Percentiles rank a stretch among this genome's conserved stretches.
Conservation (phyloP, 441 rosid genomes). For the Erodium texanum region DNA sequence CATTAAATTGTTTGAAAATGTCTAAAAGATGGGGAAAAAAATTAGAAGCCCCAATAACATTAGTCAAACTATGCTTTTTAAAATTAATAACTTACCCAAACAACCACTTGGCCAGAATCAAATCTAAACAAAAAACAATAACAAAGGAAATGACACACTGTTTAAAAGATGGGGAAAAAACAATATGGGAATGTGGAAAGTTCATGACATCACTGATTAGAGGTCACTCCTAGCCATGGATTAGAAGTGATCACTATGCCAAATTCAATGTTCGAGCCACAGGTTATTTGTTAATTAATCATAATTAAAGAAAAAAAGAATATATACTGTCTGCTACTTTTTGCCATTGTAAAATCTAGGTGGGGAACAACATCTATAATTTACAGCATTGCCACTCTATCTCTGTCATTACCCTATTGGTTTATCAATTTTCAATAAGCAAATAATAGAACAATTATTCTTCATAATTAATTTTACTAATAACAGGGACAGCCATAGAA, state of each 20-base stretch:
- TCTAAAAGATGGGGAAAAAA: too few species aligned
- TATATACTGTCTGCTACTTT: constrained; percentile 8
- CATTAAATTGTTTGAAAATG: background rate
- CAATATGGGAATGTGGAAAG: constrained; percentile 5
- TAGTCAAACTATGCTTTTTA: too few species aligned
- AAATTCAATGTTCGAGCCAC: constrained; percentile 9
- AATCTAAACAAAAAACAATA: constrained; percentile 11
- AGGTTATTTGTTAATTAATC: constrained; percentile 5
- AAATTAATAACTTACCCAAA: background rate
- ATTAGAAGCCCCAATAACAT: background rate
- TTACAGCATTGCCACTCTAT: background rate
- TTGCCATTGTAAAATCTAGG: constrained; percentile 1
- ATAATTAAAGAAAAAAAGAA: constrained; percentile 1
- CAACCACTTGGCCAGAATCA: constrained; percentile 2
- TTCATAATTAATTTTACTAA: background rate
- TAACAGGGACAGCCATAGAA: background rate
- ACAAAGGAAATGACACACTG: background rate
- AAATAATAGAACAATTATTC: background rate
- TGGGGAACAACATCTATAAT: background rate
- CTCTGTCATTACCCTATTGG: constrained; percentile 2
- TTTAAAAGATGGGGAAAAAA: too few species aligned
- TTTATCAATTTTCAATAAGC: background rate
- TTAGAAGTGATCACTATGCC: constrained; percentile 8
- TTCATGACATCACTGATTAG: constrained; percentile 1
- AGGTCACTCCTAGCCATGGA: constrained; percentile 1